Base-by-base conservation (phyloP, 257 asterid species). In the Salvia hispanica region DNA sequence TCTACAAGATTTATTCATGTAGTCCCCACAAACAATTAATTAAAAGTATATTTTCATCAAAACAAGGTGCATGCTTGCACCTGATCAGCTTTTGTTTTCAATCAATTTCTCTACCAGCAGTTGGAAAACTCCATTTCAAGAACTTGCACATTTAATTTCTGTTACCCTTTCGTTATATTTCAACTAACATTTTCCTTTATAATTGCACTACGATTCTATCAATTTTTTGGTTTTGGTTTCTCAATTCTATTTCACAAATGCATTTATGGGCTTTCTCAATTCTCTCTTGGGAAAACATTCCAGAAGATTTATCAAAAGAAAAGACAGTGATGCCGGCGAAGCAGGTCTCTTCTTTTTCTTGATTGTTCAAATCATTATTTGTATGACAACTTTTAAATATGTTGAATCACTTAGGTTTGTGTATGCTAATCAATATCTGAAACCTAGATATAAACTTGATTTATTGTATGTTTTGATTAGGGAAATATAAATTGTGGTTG, bases 321-420 rank as follows among this genome's bases (percentile, higher is more conserved):
- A 88, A 83, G 94, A 87, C 40, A 91, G 96, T 48, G 98, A 91
- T 79, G 95, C 96, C 16, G 90, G 95, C 42, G 94, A 86, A 82
- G 75, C 95, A 86, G 98, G 95, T 91, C 21, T 33, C 14, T 56
- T 43, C 6, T 34, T 15, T 12, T 54, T 15, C 43, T 45, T 44
- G 8, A 47, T 60, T 60, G 6, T 7, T 39, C 13, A 31, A 3
- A 37, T 9, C n/a, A 37, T 9, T 4, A 43, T 1, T 28, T 58
- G 3, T 58, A 33, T 48, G 55, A 6, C 3, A 15, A 16, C n/a
- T 42, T 25, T 39, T 9, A 2, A 7, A 3, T 4, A 47, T 4
- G 53, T 45, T 45, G 51, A 45, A 45, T 45, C 4, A 0, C 0
- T 51, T 51, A 51, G 12, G 7, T 53, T 53, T 18, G 4, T 51